A percentile compares a stretch with the other conserved stretches of the same genome.
phyloP scores from a whole-genome alignment of 1,284 basidiomycete genomes.

The Testicularia cyperi region DNA sequence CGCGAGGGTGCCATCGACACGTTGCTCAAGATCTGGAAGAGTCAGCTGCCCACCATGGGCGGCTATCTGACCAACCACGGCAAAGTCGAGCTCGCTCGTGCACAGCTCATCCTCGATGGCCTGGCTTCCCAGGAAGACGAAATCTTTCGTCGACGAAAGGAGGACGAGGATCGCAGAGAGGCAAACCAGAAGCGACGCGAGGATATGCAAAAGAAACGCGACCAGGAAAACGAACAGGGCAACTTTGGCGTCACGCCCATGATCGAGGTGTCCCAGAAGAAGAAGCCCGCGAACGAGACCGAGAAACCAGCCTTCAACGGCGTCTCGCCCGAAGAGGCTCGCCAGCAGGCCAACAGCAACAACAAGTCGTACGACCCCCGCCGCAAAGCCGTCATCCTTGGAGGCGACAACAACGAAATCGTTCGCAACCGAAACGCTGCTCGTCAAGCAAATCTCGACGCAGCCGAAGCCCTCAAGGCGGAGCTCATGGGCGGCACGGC shows the following conservation, averaged over 20 bases:
- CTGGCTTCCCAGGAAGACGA: constrained; percentile 89
- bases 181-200: constrained; percentile 77
- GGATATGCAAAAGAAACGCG: constrained; percentile 61
- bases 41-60: constrained; percentile 88
- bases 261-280: constrained; percentile 17
- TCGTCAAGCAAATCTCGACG: constrained; percentile 90
- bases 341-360: constrained; percentile 51
- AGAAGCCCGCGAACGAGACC: constrained; percentile 19
- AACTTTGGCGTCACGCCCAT: constrained; percentile 31
- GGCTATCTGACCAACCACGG: constrained; percentile 96
- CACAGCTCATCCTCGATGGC: constrained; percentile 92
- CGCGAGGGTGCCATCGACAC: constrained; percentile 98
- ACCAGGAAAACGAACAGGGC: constrained; percentile 32
- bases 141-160: constrained; percentile 87
- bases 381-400: constrained; percentile 41
- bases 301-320: constrained; percentile 40
- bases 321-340: constrained; percentile 17
- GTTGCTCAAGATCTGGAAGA: constrained; percentile 90
- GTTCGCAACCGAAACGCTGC: constrained; percentile 49
- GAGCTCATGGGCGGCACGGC: constrained; percentile 70
- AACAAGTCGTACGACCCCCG: constrained; percentile 34
- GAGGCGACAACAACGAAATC: constrained; percentile 49
- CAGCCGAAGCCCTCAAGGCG: constrained; percentile 88
- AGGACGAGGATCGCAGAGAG: constrained; percentile 89
- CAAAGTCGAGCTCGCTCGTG: constrained; percentile 78